Percentiles rank a stretch among this genome's conserved stretches.
Evolutionary conservation across 2,329 filamentous ascomycete species (phyloP).

Genomic region (Parafenestella ontariensis): DNA sequence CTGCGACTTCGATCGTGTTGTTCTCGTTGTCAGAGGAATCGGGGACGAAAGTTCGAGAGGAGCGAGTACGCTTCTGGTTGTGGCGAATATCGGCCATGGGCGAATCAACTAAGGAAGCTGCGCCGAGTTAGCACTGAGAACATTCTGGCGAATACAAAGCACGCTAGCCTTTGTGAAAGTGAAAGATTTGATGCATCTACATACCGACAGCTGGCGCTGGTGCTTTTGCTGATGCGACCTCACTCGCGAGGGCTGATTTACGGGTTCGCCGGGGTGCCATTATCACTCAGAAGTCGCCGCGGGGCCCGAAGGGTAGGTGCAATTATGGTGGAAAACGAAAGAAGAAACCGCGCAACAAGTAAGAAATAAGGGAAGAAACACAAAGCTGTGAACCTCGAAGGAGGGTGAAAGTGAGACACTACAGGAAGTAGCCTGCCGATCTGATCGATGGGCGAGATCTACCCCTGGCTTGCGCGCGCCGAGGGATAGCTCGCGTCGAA

Average conservation of each 20-base stretch:
- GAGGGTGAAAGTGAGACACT: conserved; percentile 14
- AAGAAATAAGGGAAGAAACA: not conserved
- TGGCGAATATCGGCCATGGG: conserved; percentile 13
- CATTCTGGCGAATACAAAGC: not conserved
- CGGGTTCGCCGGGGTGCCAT: conserved; percentile 35
- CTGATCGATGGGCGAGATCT: conserved; percentile 26
- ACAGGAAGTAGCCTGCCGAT: too few relatives aligned
- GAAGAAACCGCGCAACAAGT: not conserved
- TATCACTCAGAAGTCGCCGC: conserved; percentile 17
- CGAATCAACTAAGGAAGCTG: conserved; percentile 10
- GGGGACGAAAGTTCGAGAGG: conserved; percentile 36
- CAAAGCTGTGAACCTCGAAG: conserved; percentile 4
- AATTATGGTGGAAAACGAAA: not conserved
- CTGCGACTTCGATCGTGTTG: conserved; percentile 19
- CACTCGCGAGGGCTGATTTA: conserved; percentile 22
- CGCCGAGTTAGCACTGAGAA: conserved; percentile 2
- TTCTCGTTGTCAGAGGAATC: conserved; percentile 43
- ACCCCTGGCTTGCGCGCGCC: conserved; percentile 28
- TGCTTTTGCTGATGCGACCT: conserved; percentile 10
- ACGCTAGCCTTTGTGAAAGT: not conserved
- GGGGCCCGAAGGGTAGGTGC: conserved; percentile 2
- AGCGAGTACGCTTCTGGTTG: conserved; percentile 26
- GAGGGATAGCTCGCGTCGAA: conserved; percentile 32
- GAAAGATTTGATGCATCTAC: conserved; percentile 2
- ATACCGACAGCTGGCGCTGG: conserved; percentile 6